phyloP scores from a whole-genome alignment of 2,329 filamentous ascomycete species.

The Penicillium verrucosum region DNA sequence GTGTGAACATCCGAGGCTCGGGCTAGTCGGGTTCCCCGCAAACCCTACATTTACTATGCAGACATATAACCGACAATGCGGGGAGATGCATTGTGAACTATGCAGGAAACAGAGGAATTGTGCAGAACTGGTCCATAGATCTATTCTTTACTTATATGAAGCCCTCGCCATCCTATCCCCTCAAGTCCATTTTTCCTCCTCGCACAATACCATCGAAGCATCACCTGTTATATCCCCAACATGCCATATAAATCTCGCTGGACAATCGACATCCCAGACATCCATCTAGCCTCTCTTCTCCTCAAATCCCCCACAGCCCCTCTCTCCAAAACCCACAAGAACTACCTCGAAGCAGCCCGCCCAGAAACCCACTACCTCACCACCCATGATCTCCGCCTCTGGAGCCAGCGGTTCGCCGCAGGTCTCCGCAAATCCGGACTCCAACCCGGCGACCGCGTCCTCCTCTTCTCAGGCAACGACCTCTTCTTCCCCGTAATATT shows the following conservation, averaged over 20 bases:
- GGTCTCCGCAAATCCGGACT: constrained; percentile 65
- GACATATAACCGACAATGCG: neutral
- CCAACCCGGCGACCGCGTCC: constrained; percentile 64
- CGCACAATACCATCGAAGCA: neutral
- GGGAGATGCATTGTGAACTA: neutral
- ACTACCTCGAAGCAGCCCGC: constrained; percentile 62
- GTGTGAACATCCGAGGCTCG: constrained; percentile 8
- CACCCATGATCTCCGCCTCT: constrained; percentile 61
- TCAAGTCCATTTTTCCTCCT: neutral
- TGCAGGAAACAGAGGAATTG: neutral
- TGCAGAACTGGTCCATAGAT: neutral
- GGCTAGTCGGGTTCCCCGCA: constrained; percentile 17
- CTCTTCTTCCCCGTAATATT: constrained; percentile 70
- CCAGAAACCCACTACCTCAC: constrained; percentile 68
- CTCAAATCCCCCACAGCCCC: constrained; percentile 50
- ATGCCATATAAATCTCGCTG: constrained; percentile 54
- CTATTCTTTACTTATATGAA: neutral
- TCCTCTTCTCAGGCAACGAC: constrained; percentile 71
- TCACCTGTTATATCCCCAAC: neutral
- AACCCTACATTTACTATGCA: neutral
- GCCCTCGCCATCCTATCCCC: neutral
- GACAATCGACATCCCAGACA: constrained; percentile 46
- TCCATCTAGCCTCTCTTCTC: constrained; percentile 42
- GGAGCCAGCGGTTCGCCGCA: constrained; percentile 68
- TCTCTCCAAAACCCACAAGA: constrained; percentile 45